These are phyloP conservation scores for Pisolithus tinctorius DNA, from an alignment of 768 basidiomycete species.

Conservation along the genomic window DNA sequence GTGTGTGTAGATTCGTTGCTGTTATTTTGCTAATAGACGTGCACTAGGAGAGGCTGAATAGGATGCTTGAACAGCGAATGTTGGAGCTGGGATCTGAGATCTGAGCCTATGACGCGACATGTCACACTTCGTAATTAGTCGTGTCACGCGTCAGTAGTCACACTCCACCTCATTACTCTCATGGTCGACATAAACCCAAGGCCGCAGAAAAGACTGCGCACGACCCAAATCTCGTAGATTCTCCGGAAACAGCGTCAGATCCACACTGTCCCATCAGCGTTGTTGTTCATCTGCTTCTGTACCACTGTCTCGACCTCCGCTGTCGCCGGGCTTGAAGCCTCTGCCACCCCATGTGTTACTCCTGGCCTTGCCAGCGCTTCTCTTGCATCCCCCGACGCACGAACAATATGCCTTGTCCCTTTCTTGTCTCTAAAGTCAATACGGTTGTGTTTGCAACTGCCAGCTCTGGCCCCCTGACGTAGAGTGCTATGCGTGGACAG, in stretches of 20 bases:
- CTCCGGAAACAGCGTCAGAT: neutral
- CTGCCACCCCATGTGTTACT: conserved; percentile 45
- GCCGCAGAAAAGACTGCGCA: conserved; percentile 30
- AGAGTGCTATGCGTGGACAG: conserved; percentile 68
- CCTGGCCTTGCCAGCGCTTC: conserved; percentile 51
- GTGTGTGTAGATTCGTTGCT: too few relatives aligned
- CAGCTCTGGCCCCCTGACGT: conserved; percentile 45
- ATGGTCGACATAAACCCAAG: conserved; percentile 27
- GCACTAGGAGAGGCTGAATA: too few relatives aligned
- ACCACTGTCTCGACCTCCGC: neutral
- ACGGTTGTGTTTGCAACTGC: conserved; percentile 44
- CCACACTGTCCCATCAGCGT: neutral
- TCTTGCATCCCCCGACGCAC: conserved; percentile 63
- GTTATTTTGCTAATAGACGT: too few relatives aligned
- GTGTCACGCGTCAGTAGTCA: conserved; percentile 14
- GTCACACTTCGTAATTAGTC: conserved; percentile 25
- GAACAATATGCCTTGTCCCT: conserved; percentile 48
- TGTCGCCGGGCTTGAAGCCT: conserved; percentile 16
- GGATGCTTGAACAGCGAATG: neutral
- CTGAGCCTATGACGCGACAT: conserved; percentile 29
- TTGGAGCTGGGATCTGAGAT: conserved; percentile 58
- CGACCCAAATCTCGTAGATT: neutral
- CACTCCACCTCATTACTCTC: conserved; percentile 1
- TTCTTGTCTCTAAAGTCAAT: conserved; percentile 51
- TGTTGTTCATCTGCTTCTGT: neutral